Conservation (phyloP, 768 basidiomycete species). For the Kwoniella mangroviensis region DNA sequence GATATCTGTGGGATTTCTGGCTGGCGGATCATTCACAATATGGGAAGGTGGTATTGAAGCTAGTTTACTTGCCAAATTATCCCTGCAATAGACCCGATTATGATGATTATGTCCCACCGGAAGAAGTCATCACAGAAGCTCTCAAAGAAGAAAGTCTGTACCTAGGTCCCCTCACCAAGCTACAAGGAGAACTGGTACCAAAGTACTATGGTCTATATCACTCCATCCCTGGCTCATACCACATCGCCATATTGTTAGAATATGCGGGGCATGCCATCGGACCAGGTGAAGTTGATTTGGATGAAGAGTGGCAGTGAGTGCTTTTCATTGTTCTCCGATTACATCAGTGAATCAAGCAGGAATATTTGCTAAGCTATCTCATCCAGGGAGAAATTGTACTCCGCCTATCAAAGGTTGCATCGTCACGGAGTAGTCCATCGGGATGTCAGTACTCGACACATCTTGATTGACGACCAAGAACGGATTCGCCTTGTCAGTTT, state of each 20-base stretch:
- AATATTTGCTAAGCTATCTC: not conserved
- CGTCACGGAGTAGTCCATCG: not conserved
- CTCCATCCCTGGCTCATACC: not conserved
- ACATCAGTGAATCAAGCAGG: not conserved
- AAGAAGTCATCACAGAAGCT: not conserved
- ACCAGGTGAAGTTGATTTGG: not conserved
- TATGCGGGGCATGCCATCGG: not conserved
- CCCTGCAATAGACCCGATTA: not conserved
- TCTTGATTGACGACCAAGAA: not conserved
- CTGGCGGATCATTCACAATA: not conserved
- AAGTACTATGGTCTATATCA: constrained; percentile 3
- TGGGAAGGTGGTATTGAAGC: not conserved
- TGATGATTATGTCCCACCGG: not conserved
- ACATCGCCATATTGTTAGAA: not conserved
- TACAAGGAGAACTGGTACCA: not conserved
- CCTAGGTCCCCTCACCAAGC: not conserved
- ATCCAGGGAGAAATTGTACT: not conserved
- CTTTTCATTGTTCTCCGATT: not conserved
- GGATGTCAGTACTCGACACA: not conserved
- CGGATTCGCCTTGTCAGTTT: not conserved
- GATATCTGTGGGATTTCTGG: constrained; percentile 7
- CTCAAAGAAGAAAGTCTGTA: not conserved
- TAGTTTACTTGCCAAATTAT: not conserved
- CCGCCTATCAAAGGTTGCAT: not conserved
- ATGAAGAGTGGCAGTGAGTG: not conserved